Base-by-base conservation (phyloP, 2,329 filamentous ascomycete genomes). In the Apiospora koreana region DNA sequence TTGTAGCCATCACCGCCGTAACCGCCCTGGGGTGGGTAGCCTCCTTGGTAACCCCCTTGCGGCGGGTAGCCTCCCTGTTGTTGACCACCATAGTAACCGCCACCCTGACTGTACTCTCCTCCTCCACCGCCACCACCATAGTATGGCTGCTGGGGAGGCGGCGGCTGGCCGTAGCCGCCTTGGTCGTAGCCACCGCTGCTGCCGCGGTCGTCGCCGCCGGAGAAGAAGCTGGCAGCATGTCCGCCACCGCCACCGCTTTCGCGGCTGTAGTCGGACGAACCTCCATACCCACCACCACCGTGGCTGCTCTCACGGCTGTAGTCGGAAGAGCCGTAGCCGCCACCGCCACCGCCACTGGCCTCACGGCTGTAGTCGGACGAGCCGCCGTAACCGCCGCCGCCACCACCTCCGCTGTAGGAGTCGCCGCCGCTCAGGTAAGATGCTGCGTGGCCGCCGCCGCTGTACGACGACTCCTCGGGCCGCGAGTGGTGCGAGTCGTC, bases 381-480 rank as follows among this genome's bases (percentile, higher is more conserved):
- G 45, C 77, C 54, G 45, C 77, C 54, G 50, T 75, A 73, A 2
- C 74, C 73, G 43, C 73, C 71, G 58, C 73, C 68, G 16, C 72
- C 72, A 28, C 71, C 69, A 35, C 28, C 21, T 35, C 74, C 74
- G 14, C 75, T 72, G 12, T 73, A 72, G 1, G 25, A 31, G 25
- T 31, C 50, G 25, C 50, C 50, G 25, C 50, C 46, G 23, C n/a
- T 35, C 35, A 35, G 3, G 35, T 35, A 58, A 21, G 25, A 58
- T 14, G 50, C 54, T 2, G 50, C 50, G 28, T 58, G 50, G 18
- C 50, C 54, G 9, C 54, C 54, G 28, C 31, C 31, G 65, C 62
- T 42, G 31, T 66, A 46, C 9, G 41, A 45, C 2, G 64, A 23
- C 41, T 66, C 41, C 25, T 67, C 25, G 65, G 42, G 31, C 1